Conservation (phyloP, 306 rosid species). For the Fragaria nilgerrensis region DNA sequence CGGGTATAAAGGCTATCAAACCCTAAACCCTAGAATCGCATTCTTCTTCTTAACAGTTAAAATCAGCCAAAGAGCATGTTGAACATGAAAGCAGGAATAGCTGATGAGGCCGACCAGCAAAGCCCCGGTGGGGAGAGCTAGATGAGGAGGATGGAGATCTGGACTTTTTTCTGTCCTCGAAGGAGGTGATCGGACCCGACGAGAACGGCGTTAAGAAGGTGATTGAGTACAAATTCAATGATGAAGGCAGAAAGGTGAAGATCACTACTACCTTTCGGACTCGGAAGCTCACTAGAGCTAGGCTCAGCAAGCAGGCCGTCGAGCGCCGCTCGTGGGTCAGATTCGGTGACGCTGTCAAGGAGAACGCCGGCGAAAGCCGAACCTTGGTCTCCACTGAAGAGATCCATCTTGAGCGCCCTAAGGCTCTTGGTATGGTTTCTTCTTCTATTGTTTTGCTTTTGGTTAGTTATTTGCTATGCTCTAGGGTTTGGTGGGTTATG, state of each 20-base stretch:
- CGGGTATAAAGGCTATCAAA: too few relatives aligned
- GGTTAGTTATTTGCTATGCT: background rate
- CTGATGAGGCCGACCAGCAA: too few relatives aligned
- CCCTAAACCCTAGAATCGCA: too few relatives aligned
- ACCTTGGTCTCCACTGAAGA: slow-evolving; percentile 90
- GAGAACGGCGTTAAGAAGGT: slow-evolving; percentile 72
- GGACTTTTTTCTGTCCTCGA: slow-evolving; percentile 70
- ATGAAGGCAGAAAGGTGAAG: slow-evolving; percentile 62
- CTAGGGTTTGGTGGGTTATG: background rate
- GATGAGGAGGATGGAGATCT: slow-evolving; percentile 8
- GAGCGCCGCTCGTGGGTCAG: slow-evolving; percentile 74
- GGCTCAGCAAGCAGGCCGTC: slow-evolving; percentile 50
- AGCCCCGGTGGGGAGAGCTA: too few relatives aligned
- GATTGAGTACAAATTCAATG: too few relatives aligned
- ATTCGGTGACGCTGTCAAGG: slow-evolving; percentile 82
- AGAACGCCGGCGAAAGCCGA: slow-evolving; percentile 65
- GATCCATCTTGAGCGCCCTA: slow-evolving; percentile 79
- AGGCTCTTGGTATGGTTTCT: slow-evolving; percentile 56
- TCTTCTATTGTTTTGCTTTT: background rate
- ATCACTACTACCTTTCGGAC: slow-evolving; percentile 64
- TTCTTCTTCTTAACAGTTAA: too few relatives aligned
- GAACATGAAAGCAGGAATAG: too few relatives aligned
- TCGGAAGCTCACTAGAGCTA: slow-evolving; percentile 54
- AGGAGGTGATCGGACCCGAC: slow-evolving; percentile 71
- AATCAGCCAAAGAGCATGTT: too few relatives aligned